Evolutionary conservation across 768 basidiomycete species (phyloP), one percentile per base, ranked within the genome.

Genomic region (Filobasidium floriforme): DNA sequence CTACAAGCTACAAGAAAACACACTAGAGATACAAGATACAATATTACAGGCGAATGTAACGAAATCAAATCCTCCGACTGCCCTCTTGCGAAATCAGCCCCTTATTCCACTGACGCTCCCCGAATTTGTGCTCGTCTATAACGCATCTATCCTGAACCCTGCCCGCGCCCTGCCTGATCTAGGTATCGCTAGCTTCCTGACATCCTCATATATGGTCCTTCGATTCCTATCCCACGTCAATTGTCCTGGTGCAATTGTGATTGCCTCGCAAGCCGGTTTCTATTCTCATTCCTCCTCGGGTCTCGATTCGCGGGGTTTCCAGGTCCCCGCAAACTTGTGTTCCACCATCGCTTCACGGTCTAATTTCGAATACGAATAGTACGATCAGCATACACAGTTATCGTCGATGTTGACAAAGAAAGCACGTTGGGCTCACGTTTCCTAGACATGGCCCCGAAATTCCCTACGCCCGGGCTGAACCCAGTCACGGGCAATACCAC

Each of bases 401-500:
- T 24, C 46, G 10, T 46, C 28, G 46, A 14, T 52, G 46, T 57
- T 1, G 18, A 9, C 10, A 46, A 24, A 11, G 26, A 24, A 55
- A 1, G 40, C 32, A 14, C 49, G 5, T 4, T 6, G 32, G 41
- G 26, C 24, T 70, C 52, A 77, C 76, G 61, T 54, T 55, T 69
- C n/a, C 61, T 18, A 12, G 26, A 26, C 49, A 71, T 63, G 1
- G 75, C 65, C 3, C 75, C 75, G 59, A 76, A 76, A 41, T 75
- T 73, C 18, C 76, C 73, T 6, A 78, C 76, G 9, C 77, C 77
- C 5, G 77, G 77, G 19, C 71, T 73, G 64, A 78, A 78, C 10
- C 77, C 77, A n/a, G 77, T 78, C 12, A 76, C 74, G 60, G 79
- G 79, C 10, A 82, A 69, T 11, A 82, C 71, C 7, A 80, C 72